A percentile compares a stretch with the other conserved stretches of the same genome.
Evolutionary conservation across 768 basidiomycete species (phyloP).

Genomic region (Cubamyces lactineus): DNA sequence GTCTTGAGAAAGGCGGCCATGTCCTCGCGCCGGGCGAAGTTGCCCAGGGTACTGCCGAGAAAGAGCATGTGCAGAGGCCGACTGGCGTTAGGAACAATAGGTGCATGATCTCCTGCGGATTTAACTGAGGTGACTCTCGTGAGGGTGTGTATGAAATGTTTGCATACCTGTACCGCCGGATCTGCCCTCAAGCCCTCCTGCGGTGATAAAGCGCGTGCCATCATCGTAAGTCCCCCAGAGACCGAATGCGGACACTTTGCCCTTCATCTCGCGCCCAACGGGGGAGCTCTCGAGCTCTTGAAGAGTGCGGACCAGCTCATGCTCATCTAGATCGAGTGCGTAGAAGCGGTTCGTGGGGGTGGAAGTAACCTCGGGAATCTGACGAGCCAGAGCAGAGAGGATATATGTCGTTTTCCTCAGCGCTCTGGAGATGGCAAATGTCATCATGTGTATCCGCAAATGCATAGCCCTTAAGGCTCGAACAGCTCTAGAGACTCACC

Average conservation of each 20-base stretch:
- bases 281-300: conserved; percentile 64
- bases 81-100: conserved; percentile 51
- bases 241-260: conserved; percentile 79
- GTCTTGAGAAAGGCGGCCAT: conserved; percentile 74
- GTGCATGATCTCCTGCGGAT: conserved; percentile 27
- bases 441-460: too few relatives aligned
- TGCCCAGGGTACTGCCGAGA: conserved; percentile 92
- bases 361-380: conserved; percentile 42
- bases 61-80: conserved; percentile 83
- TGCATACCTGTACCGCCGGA: neutral
- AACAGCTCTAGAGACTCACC: conserved; percentile 55
- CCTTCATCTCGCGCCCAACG: conserved; percentile 60
- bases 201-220: conserved; percentile 76
- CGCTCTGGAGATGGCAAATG: conserved; percentile 49
- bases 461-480: too few relatives aligned
- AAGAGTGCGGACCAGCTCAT: conserved; percentile 82
- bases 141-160: conserved; percentile 1
- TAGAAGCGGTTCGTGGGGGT: conserved; percentile 73
- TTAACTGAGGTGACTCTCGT: conserved; percentile 5
- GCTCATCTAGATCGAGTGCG: conserved; percentile 92
- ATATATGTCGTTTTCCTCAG: conserved; percentile 89
- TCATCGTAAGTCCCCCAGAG: conserved; percentile 92
- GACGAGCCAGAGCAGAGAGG: conserved; percentile 67
- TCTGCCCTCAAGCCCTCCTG: conserved; percentile 55
- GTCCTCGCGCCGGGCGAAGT: conserved; percentile 68